Base-by-base conservation (phyloP, 2,329 filamentous ascomycete genomes). In the Colletotrichum tropicale region DNA sequence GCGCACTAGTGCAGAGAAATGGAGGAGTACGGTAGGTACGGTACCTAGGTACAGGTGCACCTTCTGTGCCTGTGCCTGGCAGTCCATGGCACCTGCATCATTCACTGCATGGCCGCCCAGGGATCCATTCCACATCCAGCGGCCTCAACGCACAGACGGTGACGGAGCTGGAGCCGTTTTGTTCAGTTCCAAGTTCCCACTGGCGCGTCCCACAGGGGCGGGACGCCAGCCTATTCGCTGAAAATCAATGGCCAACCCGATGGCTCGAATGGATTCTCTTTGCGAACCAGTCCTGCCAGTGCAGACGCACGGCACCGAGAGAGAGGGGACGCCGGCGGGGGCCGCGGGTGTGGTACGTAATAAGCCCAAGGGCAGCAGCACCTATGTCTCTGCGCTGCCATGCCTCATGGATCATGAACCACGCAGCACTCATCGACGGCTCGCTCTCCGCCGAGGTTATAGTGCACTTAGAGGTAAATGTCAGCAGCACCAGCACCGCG, bases 151-250 rank as follows among this genome's bases (percentile, higher is more conserved):
- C 73, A 75, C 73, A 68, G 73, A 75, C 73, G 62, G 73, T 43
- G 73, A 72, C 69, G 64, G 73, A 65, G 58, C 48, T 64, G 64
- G 73, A 65, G 58, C 48, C 70, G 34, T 71, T 73, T 68, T 75
- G 36, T 26, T 34, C 38, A 28, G 64, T 73, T 68, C 48, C 73
- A 70, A 75, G 21, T 38, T 68, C 67, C 73, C 73, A 73, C 70
- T 16, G 36, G 67, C 12, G 24, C 64, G 70, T 75, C 64, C 73
- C 73, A 75, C 73, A 68, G 32, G 26, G 70, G 73, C 73, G 73
- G 73, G 70, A 75, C 73, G 64, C 30, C 56, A 68, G 70, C 73
- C 73, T 75, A 75, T 75, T 75, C 73, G 73, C 48, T 48, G 34
- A 24, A 73, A 34, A 12, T 24, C 16, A n/a, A n/a, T n/a, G 18